Conservation (phyloP, 257 asterid genomes). For the Solanum lycopersicoides region DNA sequence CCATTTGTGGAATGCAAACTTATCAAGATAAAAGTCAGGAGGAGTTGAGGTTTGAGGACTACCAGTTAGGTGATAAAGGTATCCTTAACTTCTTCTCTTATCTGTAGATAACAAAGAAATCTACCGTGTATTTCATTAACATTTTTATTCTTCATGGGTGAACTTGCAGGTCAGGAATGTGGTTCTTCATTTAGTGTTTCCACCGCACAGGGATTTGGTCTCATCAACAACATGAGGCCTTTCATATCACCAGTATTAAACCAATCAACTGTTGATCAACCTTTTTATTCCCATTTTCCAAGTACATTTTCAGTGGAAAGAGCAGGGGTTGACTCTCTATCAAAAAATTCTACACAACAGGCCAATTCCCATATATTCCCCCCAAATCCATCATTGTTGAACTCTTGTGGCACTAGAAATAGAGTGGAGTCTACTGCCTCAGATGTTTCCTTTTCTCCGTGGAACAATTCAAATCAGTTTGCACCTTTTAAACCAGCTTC, state of each 20-base stretch:
- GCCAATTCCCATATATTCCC: not conserved
- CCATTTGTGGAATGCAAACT: slow-evolving; percentile 65
- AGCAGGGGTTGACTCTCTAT: not conserved
- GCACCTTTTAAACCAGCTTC: not conserved
- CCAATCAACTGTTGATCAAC: not conserved
- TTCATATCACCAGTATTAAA: not conserved
- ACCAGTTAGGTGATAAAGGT: slow-evolving; percentile 59
- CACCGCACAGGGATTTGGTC: not conserved
- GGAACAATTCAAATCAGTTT: not conserved
- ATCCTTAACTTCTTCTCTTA: not conserved
- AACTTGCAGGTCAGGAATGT: not conserved
- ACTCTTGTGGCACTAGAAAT: not conserved
- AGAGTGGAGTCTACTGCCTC: not conserved
- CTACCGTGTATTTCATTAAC: not conserved
- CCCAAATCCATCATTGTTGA: not conserved
- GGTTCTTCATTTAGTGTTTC: not conserved
- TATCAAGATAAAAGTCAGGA: slow-evolving; percentile 69
- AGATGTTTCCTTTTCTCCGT: not conserved
- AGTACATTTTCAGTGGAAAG: not conserved
- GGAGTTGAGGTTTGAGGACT: slow-evolving; percentile 80
- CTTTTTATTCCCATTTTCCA: not conserved
- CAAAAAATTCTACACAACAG: not conserved
- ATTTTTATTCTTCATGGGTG: not conserved
- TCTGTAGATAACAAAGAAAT: not conserved
- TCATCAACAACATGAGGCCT: not conserved